These are phyloP conservation scores for Wickerhamiella siamensis DNA, from an alignment of 805 yeast genomes.

Conservation along the genomic window DNA sequence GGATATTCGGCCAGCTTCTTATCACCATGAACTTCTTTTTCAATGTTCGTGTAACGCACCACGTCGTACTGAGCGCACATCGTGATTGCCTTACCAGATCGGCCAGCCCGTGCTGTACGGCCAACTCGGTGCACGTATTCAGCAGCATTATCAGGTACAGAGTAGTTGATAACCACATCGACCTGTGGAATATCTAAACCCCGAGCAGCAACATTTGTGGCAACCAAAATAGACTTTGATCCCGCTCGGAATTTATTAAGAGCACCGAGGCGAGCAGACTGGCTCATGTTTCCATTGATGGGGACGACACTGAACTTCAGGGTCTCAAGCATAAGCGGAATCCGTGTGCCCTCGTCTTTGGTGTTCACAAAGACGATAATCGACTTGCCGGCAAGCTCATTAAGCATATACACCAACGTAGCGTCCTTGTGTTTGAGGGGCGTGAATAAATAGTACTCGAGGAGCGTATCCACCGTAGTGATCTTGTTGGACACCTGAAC, in stretches of 20 bases:
- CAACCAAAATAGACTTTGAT: constrained; percentile 46
- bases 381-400: constrained; percentile 74
- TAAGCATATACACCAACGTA: constrained; percentile 62
- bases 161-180: constrained; percentile 79
- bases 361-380: constrained; percentile 86
- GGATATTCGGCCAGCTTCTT: constrained; percentile 74
- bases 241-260: constrained; percentile 43
- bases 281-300: constrained; percentile 90
- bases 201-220: constrained; percentile 96
- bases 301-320: constrained; percentile 86
- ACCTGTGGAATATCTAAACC: constrained; percentile 94
- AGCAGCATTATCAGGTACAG: constrained; percentile 89
- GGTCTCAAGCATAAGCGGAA: constrained; percentile 64
- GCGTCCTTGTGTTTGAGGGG: constrained; percentile 92
- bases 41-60: constrained; percentile 77
- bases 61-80: constrained; percentile 90
- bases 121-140: constrained; percentile 90
- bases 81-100: constrained; percentile 84
- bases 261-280: constrained; percentile 67
- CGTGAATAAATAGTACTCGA: constrained; percentile 77
- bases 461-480: constrained; percentile 86
- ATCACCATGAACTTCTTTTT: constrained; percentile 52
- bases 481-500: constrained; percentile 81
- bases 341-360: constrained; percentile 86
- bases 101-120: constrained; percentile 90